A percentile compares a stretch with the other conserved stretches of the same genome.
These are phyloP conservation scores for Kandelia obovata DNA, from an alignment of 345 rosid species.

Conservation along the genomic window DNA sequence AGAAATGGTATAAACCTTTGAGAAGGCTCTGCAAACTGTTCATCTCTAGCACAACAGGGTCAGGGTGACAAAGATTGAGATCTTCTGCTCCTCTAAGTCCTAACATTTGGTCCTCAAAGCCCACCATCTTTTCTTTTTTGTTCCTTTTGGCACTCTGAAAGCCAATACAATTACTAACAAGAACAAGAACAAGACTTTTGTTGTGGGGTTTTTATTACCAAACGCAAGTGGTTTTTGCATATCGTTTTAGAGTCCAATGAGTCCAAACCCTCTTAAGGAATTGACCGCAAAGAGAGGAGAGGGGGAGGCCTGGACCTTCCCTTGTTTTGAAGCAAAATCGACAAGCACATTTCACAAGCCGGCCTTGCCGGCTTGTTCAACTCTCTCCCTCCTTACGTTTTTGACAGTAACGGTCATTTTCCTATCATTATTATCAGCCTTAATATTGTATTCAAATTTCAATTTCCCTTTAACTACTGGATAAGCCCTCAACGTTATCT, in stretches of 20 bases:
- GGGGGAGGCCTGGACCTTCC: slow-evolving; percentile 27
- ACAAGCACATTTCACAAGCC: slow-evolving; percentile 35
- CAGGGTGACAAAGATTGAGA: slow-evolving; percentile 34
- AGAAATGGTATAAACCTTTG: slow-evolving; percentile 40
- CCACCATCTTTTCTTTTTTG: slow-evolving; percentile 32
- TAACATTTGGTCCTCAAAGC: slow-evolving; percentile 31
- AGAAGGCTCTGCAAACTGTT: slow-evolving; percentile 63
- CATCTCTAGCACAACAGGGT: slow-evolving; percentile 66
- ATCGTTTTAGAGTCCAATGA: slow-evolving; percentile 16
- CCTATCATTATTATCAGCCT: slow-evolving; percentile 9
- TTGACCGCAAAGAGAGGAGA: slow-evolving; percentile 45
- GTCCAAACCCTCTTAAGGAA: slow-evolving; percentile 53
- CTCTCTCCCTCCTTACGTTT: slow-evolving; percentile 14
- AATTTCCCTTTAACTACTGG: slow-evolving; percentile 21
- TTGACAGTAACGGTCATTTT: slow-evolving; percentile 33
- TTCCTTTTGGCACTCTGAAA: slow-evolving; percentile 11
- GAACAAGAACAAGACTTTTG: not conserved
- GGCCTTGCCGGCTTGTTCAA: slow-evolving; percentile 42
- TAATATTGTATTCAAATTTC: slow-evolving; percentile 7
- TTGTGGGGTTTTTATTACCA: slow-evolving; percentile 15
- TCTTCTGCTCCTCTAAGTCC: slow-evolving; percentile 34
- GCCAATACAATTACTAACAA: not conserved
- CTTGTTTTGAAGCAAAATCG: slow-evolving; percentile 58
- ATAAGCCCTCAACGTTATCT: slow-evolving; percentile 23
- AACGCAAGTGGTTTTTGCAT: no score